Evolutionary conservation across 1,139 yeast genomes (phyloP), one percentile per base, ranked within the genome.

Genomic region (Chernovozyma aurita): DNA sequence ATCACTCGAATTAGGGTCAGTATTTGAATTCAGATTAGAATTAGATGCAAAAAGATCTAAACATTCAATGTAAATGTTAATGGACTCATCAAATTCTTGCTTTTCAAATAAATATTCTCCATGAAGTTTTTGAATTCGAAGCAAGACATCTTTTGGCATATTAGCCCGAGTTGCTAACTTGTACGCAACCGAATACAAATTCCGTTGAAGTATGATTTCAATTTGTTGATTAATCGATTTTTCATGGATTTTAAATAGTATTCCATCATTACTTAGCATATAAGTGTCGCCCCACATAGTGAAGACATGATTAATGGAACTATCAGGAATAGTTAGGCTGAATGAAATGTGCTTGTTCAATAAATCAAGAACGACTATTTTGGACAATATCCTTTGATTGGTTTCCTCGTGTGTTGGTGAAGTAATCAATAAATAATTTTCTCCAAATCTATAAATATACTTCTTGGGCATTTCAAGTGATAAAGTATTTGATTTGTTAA

Each of bases 191-290:
- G 79, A 73, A 46, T 74, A 92, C 20, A 87, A 61, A 36, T 86
- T 85, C 34, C 94, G 67, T 43, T 81, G 84, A 16, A 81, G 65
- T 3, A 88, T 70, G 12, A 81, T 71, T 28, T 81, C 80, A n/a
- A 92, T 64, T 48, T 86, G 86, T 37, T 80, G 79, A 20, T 73
- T 66, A 5, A 83, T 55, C 0, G 80, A 65, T 49, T 82, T 83
- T 53, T 86, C 95, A 34, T 73, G 78, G 20, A 88, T 58, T 42
- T 72, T 73, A 50, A 83, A 80, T 5, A 92, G 61, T 4, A 84
- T 60, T 0, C 97, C 97, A 54, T 88, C 95, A 2, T 81, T 65
- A 2, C 88, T 77, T 13, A 90, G 58, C 13, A 86, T 61, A 46
- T 70, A 80, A 9, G 85, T 50, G 37, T 75, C 78, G 20, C 65